Evolutionary conservation across 139 green algal species (phyloP).

Genomic region (Chlorella sp.): DNA sequence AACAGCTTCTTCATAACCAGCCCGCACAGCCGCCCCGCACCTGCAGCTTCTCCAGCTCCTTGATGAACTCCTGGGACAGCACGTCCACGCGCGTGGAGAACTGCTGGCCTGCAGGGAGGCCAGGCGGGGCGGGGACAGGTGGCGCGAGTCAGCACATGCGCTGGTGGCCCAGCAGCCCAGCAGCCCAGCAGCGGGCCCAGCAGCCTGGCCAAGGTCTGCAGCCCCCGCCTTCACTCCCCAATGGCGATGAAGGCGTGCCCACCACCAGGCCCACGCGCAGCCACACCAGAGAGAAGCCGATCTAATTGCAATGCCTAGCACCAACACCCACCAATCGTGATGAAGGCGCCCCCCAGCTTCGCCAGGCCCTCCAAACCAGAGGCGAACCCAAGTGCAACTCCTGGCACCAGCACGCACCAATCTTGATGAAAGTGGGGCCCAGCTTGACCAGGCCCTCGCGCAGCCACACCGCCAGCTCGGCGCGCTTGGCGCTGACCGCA

Average conservation of each 20-base stretch:
- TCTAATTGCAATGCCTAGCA: too few species aligned
- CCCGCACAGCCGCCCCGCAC: too few species aligned
- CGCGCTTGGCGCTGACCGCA: conserved; percentile 61
- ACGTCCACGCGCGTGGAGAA: conserved; percentile 81
- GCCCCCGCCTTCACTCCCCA: neutral
- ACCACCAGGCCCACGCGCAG: too few species aligned
- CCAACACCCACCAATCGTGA: too few species aligned
- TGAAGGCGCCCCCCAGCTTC: too few species aligned
- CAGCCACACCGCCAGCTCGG: conserved; percentile 87
- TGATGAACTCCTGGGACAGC: conserved; percentile 91
- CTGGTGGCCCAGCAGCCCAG: neutral
- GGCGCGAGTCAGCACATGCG: neutral
- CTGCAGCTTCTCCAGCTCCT: conserved; percentile 96
- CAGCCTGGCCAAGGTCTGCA: too few species aligned
- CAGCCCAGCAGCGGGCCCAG: neutral
- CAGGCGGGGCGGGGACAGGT: neutral
- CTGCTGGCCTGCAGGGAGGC: conserved; percentile 77
- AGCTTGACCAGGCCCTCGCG: conserved; percentile 87
- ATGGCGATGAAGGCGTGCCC: too few species aligned
- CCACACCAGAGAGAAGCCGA: too few species aligned
- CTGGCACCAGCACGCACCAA: neutral
- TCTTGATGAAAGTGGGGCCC: conserved; percentile 91
- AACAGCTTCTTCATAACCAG: too few species aligned
- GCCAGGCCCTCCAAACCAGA: too few species aligned
- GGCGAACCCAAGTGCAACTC: too few species aligned